These are phyloP conservation scores for Onygenales sp. DNA, from an alignment of 2,329 filamentous ascomycete genomes.

Conservation along the genomic window DNA sequence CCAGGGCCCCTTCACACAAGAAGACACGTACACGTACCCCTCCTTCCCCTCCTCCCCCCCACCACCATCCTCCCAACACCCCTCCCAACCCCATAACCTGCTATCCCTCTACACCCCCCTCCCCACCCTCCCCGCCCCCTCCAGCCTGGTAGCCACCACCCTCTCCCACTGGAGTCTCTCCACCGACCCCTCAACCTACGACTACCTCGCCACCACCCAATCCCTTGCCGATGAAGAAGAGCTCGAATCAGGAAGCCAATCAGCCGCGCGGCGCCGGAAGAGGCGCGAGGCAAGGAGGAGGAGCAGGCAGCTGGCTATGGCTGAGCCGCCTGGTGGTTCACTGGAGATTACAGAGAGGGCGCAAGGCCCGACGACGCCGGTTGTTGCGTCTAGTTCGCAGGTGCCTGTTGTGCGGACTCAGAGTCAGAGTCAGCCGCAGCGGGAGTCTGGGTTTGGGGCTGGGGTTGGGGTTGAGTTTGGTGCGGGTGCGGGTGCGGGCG, in stretches of 20 bases:
- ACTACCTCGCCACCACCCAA: slow-evolving; percentile 21
- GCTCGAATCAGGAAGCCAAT: slow-evolving; percentile 1
- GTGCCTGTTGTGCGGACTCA: not conserved
- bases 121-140: slow-evolving; percentile 11
- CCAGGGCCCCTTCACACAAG: not conserved
- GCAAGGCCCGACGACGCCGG: no score
- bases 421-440: not conserved
- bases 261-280: slow-evolving; percentile 3
- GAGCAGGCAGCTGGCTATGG: not conserved
- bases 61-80: not conserved
- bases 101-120: slow-evolving; percentile 24
- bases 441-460: not conserved
- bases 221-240: slow-evolving; percentile 9
- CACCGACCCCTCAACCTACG: slow-evolving; percentile 23
- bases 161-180: slow-evolving; percentile 29
- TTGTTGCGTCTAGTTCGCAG: not conserved
- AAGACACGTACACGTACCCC: not conserved
- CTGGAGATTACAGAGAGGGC: no score
- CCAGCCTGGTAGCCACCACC: slow-evolving; percentile 14
- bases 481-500: not conserved
- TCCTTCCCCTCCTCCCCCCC: not conserved
- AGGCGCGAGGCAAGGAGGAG: slow-evolving; percentile 4
- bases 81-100: not conserved
- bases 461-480: not conserved
- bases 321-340: not conserved